Evolutionary conservation across 1,139 yeast species (phyloP).

Genomic region (Debaryomyces singareniensis): DNA sequence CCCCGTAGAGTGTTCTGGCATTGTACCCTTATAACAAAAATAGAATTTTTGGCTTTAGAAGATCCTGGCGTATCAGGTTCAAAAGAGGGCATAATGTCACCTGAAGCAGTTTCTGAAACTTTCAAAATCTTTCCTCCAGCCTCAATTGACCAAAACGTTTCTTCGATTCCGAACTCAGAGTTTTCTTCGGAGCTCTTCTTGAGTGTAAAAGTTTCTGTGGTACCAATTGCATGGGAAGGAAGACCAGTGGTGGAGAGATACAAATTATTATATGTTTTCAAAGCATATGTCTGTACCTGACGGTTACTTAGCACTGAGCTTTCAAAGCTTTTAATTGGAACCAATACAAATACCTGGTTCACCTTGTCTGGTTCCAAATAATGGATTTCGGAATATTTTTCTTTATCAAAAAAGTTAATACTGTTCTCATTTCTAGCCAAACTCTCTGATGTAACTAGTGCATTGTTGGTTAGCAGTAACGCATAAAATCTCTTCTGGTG

Average conservation of each 20-base stretch:
- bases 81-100: neutral
- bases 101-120: neutral
- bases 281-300: conserved; percentile 4
- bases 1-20: conserved; percentile 5
- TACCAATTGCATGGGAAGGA: conserved; percentile 5
- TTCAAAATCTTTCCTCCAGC: conserved; percentile 1
- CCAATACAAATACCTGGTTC: conserved; percentile 6
- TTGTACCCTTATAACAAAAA: conserved; percentile 6
- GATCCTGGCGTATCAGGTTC: neutral
- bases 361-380: conserved; percentile 6
- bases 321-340: conserved; percentile 4
- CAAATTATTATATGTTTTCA: conserved; percentile 3
- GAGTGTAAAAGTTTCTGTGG: conserved; percentile 5
- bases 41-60: neutral
- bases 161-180: conserved; percentile 1
- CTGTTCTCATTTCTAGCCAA: conserved; percentile 1
- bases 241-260: conserved; percentile 4
- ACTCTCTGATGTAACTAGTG: neutral
- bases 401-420: neutral
- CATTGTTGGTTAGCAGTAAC: no score
- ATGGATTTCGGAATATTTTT: conserved; percentile 1
- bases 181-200: conserved; percentile 1
- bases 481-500: no score
- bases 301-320: conserved; percentile 3
- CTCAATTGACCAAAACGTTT: conserved; percentile 3